Evolutionary conservation across 2,329 filamentous ascomycete species (phyloP), one percentile per base, ranked within the genome.

Genomic region (Nigrospora sphaerica): DNA sequence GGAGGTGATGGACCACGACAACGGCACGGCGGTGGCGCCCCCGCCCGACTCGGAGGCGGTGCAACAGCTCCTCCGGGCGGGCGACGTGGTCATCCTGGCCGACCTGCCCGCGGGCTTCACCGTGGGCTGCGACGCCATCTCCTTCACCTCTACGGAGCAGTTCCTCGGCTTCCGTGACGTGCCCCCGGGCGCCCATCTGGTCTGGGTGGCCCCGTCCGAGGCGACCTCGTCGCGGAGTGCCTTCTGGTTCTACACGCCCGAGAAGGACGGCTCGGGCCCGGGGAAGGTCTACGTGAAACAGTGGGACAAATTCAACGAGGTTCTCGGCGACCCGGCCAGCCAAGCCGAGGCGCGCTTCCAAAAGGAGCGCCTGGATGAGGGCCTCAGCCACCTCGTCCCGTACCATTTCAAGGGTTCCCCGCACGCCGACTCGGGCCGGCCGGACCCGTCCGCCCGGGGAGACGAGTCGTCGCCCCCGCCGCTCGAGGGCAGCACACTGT

Each of bases 111-210:
- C 68, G 2, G 61, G 67, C 34, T 75, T 76, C 47, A 74, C 70
- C 2, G 62, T 83, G 16, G 77, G 77, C 39, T 77, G 74, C 53
- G 78, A 81, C 54, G 64, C 70, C 3, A 58, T 73, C 39, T 72
- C 72, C 2, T 70, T 78, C 50, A 72, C 68, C 14, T 68, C 68
- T 6, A 64, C 62, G 36, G 61, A 53, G 36, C 52, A 69, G 18
- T 77, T 82, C 52, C 63, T 65, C 9, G 80, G 80, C 17, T 67
- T 84, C 47, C 71, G 71, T 18, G 68, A 78, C 46, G 65, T 84
- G 23, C 77, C 78, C 0, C 57, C 66, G 0, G 81, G 81, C 0
- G 59, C 73, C 13, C 81, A 84, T 57, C 75, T 84, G 48, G 66
- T 83, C 47, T 84, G 79, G 78, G 71, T 75, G 28, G 68, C 78